Percentiles rank a stretch among this genome's conserved stretches.
Conservation (phyloP, 345 rosid genomes). For the Salix udensis region DNA sequence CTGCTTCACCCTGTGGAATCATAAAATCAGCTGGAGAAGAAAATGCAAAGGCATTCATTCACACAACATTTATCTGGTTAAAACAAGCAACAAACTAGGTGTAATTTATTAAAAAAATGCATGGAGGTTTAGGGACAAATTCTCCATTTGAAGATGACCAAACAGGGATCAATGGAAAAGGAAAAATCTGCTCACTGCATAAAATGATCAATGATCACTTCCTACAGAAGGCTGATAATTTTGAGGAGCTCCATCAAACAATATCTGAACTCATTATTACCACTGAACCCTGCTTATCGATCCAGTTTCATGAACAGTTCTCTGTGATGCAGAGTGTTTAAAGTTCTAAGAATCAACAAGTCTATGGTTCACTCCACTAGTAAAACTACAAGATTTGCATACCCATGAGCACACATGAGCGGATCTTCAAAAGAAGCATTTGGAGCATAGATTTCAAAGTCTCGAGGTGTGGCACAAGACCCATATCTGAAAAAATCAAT, state of each 20-base stretch:
- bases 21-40: not conserved
- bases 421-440: constrained; percentile 93
- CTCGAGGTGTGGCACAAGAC: constrained; percentile 50
- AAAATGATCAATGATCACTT: not conserved
- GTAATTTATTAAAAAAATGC: too few relatives aligned
- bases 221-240: not conserved
- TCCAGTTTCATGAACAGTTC: not conserved
- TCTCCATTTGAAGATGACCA: too few relatives aligned
- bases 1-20: constrained; percentile 64
- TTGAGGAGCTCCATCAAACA: not conserved
- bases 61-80: not conserved
- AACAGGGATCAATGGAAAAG: not conserved
- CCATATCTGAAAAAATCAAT: constrained; percentile 55
- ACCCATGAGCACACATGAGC: constrained; percentile 89
- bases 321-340: not conserved
- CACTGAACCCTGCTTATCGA: not conserved
- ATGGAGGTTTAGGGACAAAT: too few relatives aligned
- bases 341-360: not conserved
- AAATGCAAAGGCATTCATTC: not conserved
- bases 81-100: not conserved
- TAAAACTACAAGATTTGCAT: constrained; percentile 3
- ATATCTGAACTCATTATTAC: not conserved
- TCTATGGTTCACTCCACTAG: not conserved
- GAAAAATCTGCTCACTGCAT: not conserved
- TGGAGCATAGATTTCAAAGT: constrained; percentile 73